A percentile compares a stretch with the other conserved stretches of the same genome.
These are phyloP conservation scores for Triticum turgidum DNA, from an alignment of 176 grass and related monocot genomes.

Conservation along the genomic window DNA sequence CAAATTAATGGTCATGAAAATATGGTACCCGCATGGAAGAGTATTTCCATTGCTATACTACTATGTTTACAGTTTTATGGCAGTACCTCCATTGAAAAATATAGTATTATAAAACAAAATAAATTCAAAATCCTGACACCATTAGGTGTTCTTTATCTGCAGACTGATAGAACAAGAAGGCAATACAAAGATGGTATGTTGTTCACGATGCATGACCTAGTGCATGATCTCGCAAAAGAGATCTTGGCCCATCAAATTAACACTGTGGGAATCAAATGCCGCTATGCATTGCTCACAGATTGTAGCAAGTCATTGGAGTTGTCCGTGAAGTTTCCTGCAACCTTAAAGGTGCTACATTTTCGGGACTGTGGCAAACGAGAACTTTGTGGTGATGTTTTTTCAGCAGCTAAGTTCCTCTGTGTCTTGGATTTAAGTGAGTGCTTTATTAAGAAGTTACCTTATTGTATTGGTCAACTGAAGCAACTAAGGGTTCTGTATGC, in stretches of 20 bases:
- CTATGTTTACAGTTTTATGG: no score
- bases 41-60: no score
- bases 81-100: no score
- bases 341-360: not conserved
- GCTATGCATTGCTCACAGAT: slow-evolving; percentile 1
- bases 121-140: not conserved
- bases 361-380: not conserved
- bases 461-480: slow-evolving; percentile 8
- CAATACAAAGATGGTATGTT: fast-evolving
- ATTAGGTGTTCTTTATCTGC: not conserved
- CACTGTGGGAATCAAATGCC: not conserved
- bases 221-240: slow-evolving; percentile 29
- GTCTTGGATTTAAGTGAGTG: slow-evolving; percentile 12
- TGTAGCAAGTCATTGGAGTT: not conserved
- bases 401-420: not conserved
- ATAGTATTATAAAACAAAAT: not conserved
- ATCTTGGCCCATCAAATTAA: not conserved
- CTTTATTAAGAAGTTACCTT: not conserved
- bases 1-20: no score
- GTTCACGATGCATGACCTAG: slow-evolving; percentile 34
- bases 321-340: no score
- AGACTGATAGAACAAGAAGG: not conserved
- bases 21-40: no score
- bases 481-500: slow-evolving; percentile 13
- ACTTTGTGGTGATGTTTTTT: not conserved